Base-by-base conservation (phyloP, 1,284 basidiomycete genomes). In the Puccinia hordei region DNA sequence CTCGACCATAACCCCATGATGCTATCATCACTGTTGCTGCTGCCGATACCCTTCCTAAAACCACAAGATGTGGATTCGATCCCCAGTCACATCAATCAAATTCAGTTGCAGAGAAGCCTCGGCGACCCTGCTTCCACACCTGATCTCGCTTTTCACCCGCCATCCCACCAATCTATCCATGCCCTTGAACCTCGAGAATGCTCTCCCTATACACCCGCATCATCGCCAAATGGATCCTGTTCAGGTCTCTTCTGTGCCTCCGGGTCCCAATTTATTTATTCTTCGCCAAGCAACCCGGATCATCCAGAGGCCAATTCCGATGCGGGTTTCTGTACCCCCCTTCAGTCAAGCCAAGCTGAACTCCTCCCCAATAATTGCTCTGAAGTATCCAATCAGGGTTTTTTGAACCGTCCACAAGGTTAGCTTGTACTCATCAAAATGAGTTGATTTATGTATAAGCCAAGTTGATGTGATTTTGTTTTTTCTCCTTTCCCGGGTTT, bases 161-260 rank as follows among this genome's bases (percentile, higher is more conserved):
- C 59, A 63, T 38, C 38, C 59, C 15, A 63, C 33, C 33, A 33
- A 63, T 63, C 59, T 38, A 38, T 38, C 19, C 59, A 63, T 13
- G 17, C 33, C 17, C 15, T 38, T 38, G 59, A 19, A 3, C 19
- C 59, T n/a, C 33, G 33, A 38, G 59, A 63, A 63, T 38, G 8
- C 12, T 30, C 4, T 38, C 59, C 30, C 6, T 63, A 38, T 63
- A 38, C 59, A 22, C 59, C 59, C 33, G 59, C 24, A 17, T 63
- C 59, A 38, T 63, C 59, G 22, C 59, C 59, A 63, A 38, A 63
- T 63, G 59, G 59, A 35, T 63, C 59, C 30, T 63, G 59, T 38
- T 38, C 59, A 38, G 59, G 33, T 38, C 59, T 63, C 59, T 63
- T 38, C 12, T 6, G 59, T 22, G 59, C 33, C 33, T 19, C 59